Evolutionary conservation across 1,284 basidiomycete species (phyloP).

Genomic region (Grifola frondosa): DNA sequence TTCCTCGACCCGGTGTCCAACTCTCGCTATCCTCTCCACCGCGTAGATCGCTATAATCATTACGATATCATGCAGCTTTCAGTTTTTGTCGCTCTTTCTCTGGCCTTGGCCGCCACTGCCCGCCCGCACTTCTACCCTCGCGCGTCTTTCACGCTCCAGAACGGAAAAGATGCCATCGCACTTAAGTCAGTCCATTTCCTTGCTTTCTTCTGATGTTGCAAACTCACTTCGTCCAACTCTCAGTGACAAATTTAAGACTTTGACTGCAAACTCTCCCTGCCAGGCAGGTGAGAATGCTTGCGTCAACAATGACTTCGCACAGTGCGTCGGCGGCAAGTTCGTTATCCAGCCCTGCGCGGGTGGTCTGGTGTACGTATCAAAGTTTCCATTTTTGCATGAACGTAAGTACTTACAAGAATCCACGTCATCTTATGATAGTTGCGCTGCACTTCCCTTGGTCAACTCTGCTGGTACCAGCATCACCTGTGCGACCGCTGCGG

Average conservation of each 20-base stretch:
- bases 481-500: conserved; percentile 44
- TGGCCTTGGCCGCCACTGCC: conserved; percentile 40
- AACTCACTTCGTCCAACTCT: conserved; percentile 15
- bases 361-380: conserved; percentile 42
- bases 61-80: conserved; percentile 29
- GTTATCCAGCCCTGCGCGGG: conserved; percentile 40
- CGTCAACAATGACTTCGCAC: conserved; percentile 44
- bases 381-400: background rate
- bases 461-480: conserved; percentile 44
- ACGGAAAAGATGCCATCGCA: conserved; percentile 54
- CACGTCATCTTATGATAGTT: conserved; percentile 41
- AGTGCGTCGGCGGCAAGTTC: conserved; percentile 51
- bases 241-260: conserved; percentile 46
- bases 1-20: conserved; percentile 24
- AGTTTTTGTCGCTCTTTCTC: conserved; percentile 14
- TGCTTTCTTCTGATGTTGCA: conserved; percentile 6
- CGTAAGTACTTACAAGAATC: background rate
- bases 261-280: conserved; percentile 45
- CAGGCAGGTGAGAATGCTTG: conserved; percentile 47
- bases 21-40: conserved; percentile 8
- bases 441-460: conserved; percentile 53
- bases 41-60: conserved; percentile 18
- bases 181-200: conserved; percentile 42
- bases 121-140: conserved; percentile 37
- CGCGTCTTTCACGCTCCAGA: conserved; percentile 41